Evolutionary conservation across 2,329 filamentous ascomycete genomes (phyloP).

Genomic region (Pseudogymnoascus sp.): DNA sequence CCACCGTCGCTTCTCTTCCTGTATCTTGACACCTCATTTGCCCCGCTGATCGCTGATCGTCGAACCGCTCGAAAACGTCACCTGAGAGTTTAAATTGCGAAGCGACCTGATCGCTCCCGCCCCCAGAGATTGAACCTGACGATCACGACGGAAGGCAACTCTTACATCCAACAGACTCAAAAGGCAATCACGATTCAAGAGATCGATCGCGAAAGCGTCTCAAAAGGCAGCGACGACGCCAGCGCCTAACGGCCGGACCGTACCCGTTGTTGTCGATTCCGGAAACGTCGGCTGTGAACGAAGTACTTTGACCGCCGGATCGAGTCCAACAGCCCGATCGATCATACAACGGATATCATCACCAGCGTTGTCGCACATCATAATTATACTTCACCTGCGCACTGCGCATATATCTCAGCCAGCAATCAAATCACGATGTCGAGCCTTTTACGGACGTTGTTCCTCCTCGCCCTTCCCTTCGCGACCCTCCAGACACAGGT

Average conservation of each 20-base stretch:
- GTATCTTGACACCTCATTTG: neutral
- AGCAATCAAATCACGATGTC: neutral
- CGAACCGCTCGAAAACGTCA: neutral
- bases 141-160: neutral
- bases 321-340: neutral
- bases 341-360: neutral
- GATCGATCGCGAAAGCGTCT: neutral
- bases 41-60: slow-evolving; percentile 7
- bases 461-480: slow-evolving; percentile 10
- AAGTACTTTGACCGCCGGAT: slow-evolving; percentile 4
- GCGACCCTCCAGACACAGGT: neutral
- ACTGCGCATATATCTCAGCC: neutral
- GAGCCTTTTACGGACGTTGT: neutral
- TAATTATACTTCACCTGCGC: neutral
- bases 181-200: neutral
- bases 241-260: slow-evolving; percentile 8
- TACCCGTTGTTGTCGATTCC: slow-evolving; percentile 1
- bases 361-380: neutral
- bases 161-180: neutral
- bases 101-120: neutral
- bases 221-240: neutral
- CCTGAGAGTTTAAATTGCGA: slow-evolving; percentile 8
- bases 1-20: neutral
- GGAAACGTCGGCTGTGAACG: slow-evolving; percentile 7
- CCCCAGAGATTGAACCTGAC: slow-evolving; percentile 6